These are phyloP conservation scores for Sarcomyxa edulis DNA, from an alignment of 768 basidiomycete species.

Conservation along the genomic window DNA sequence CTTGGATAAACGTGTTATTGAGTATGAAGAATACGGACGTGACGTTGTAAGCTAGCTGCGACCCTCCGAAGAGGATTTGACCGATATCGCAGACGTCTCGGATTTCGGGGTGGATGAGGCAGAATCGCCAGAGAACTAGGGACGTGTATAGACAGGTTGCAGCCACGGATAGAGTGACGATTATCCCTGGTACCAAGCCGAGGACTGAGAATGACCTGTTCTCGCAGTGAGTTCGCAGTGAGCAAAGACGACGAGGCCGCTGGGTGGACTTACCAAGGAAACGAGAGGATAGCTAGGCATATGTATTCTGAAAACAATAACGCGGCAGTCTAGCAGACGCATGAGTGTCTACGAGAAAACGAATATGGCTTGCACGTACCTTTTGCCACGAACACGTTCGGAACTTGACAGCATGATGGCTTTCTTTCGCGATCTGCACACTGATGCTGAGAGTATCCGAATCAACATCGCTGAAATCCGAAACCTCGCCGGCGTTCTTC, in stretches of 20 bases:
- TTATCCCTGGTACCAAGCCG: slow-evolving; percentile 35
- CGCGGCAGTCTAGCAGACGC: slow-evolving; percentile 28
- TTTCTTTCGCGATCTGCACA: background rate
- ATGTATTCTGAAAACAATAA: slow-evolving; percentile 43
- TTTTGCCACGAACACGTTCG: slow-evolving; percentile 45
- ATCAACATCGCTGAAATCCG: background rate
- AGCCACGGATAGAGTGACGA: slow-evolving; percentile 35
- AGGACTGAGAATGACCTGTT: slow-evolving; percentile 38
- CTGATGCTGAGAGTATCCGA: background rate
- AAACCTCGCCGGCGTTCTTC: too few relatives aligned
- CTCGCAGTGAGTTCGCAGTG: background rate
- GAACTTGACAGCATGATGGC: slow-evolving; percentile 9
- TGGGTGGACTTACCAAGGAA: slow-evolving; percentile 23
- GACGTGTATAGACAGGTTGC: slow-evolving; percentile 38
- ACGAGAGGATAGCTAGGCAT: slow-evolving; percentile 35
- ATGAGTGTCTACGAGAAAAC: background rate
- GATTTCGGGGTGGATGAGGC: slow-evolving; percentile 42
- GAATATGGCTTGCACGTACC: slow-evolving; percentile 17
- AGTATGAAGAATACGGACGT: slow-evolving; percentile 48
- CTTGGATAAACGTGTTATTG: slow-evolving; percentile 54
- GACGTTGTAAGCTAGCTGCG: slow-evolving; percentile 40
- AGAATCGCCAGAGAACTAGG: slow-evolving; percentile 41
- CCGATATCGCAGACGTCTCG: slow-evolving; percentile 50
- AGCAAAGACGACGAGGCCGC: background rate
- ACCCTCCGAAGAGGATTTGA: slow-evolving; percentile 39